Conservation (phyloP, 768 basidiomycete genomes). For the Erythrobasidium yunnanense region DNA sequence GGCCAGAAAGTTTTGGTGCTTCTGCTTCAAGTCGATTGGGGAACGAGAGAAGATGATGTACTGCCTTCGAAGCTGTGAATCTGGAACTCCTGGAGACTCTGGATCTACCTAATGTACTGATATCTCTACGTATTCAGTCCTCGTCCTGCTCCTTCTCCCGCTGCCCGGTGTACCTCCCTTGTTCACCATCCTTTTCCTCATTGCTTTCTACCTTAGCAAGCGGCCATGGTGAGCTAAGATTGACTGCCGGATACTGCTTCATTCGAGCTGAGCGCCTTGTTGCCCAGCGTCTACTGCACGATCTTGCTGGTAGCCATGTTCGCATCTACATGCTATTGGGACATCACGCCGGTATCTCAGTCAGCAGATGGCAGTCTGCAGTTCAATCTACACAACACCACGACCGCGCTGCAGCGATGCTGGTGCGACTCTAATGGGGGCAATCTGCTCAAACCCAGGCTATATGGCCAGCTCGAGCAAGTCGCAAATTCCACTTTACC, state of each 20-base stretch:
- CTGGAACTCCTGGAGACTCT: not conserved
- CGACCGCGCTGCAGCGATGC: not conserved
- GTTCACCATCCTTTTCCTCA: not conserved
- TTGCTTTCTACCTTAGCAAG: constrained; percentile 8
- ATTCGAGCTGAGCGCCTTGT: not conserved
- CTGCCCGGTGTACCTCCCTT: constrained; percentile 2
- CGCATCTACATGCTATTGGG: constrained; percentile 9
- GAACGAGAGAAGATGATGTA: constrained; percentile 8
- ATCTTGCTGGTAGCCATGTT: constrained; percentile 6
- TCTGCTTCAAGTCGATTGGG: not conserved
- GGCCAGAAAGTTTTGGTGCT: no score
- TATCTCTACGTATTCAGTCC: constrained; percentile 12
- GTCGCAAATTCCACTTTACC: not conserved
- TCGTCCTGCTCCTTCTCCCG: constrained; percentile 13
- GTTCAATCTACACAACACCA: not conserved
- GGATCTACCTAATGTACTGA: not conserved
- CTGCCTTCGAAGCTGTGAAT: constrained; percentile 23
- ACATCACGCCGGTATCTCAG: not conserved
- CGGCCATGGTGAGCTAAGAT: constrained; percentile 6
- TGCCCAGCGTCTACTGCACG: constrained; percentile 22
- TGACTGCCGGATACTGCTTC: not conserved
- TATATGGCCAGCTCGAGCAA: not conserved
- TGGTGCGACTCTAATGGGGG: constrained; percentile 11
- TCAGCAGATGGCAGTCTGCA: not conserved
- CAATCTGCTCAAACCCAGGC: not conserved